phyloP scores from a whole-genome alignment of 768 basidiomycete genomes.

The Neoboletus subvelutipes region DNA sequence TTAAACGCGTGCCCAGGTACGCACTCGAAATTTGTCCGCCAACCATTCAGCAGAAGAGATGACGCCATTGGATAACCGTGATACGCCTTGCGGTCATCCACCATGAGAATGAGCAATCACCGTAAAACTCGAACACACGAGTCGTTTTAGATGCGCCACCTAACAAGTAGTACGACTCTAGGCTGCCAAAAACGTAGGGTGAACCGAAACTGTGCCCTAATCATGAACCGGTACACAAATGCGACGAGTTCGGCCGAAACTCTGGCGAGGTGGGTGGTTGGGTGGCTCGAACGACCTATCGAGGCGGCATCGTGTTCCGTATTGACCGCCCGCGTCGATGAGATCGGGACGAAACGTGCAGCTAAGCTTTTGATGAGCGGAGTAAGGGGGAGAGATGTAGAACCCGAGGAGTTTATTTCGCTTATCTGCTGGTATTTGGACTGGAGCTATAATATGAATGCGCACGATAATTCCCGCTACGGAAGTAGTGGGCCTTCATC shows the following conservation, averaged over 20 bases:
- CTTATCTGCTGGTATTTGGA: neutral
- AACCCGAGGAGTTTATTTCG: neutral
- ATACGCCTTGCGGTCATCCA: neutral
- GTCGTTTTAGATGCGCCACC: neutral
- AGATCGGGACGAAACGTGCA: neutral
- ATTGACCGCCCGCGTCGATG: neutral
- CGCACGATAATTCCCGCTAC: neutral
- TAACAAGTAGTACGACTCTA: neutral
- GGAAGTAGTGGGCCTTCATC: neutral
- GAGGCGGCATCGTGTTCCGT: neutral
- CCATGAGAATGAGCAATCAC: neutral
- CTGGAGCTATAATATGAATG: neutral
- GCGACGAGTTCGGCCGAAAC: neutral
- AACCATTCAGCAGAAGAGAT: neutral
- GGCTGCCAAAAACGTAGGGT: neutral
- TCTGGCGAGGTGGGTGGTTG: neutral
- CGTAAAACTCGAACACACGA: neutral
- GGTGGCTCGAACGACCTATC: neutral
- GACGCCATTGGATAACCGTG: neutral
- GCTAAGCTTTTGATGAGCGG: neutral
- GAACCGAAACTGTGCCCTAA: neutral
- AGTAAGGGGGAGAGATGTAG: neutral
- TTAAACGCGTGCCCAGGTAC: neutral
- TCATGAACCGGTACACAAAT: neutral
- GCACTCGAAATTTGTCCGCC: neutral